Conservation (phyloP, 176 grass and related monocot species). For the Oryza officinalis region DNA sequence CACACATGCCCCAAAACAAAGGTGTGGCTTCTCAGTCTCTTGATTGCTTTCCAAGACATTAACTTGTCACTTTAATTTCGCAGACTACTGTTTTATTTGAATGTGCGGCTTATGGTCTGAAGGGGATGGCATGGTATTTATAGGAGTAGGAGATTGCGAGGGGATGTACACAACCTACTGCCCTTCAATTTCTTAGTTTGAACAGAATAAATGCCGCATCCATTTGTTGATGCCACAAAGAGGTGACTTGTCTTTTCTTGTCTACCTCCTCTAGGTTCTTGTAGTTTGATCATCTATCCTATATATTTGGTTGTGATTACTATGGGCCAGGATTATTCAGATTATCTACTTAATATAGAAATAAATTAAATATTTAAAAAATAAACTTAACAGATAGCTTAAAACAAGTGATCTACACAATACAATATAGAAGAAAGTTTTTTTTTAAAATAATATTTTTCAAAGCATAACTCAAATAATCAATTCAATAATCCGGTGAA, state of each 20-base stretch:
- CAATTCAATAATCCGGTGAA: too few relatives aligned
- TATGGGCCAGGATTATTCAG: too few relatives aligned
- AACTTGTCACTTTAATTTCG: not conserved
- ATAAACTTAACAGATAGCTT: too few relatives aligned
- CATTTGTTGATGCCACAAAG: not conserved
- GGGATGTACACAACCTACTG: not conserved
- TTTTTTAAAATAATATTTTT: too few relatives aligned
- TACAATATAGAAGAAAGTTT: too few relatives aligned
- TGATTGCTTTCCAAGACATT: not conserved
- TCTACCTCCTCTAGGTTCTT: not conserved
- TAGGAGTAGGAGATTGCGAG: conserved; percentile 21
- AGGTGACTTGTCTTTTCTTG: conserved; percentile 1
- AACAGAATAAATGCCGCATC: conserved; percentile 26
- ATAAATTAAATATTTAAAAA: too few relatives aligned
- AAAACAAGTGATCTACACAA: too few relatives aligned
- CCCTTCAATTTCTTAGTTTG: conserved; percentile 3
- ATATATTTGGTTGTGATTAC: not conserved
- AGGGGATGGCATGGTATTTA: conserved; percentile 45
- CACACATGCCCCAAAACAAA: not conserved
- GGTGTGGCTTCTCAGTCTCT: not conserved
- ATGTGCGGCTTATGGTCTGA: conserved; percentile 26
- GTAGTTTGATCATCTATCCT: not conserved
- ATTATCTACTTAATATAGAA: too few relatives aligned
- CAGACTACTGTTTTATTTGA: conserved; percentile 46
- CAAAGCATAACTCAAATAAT: too few relatives aligned